A percentile compares a stretch with the other conserved stretches of the same genome.
phyloP scores from a whole-genome alignment of 192 early-diverging fungal species.

The Endogone sp. region DNA sequence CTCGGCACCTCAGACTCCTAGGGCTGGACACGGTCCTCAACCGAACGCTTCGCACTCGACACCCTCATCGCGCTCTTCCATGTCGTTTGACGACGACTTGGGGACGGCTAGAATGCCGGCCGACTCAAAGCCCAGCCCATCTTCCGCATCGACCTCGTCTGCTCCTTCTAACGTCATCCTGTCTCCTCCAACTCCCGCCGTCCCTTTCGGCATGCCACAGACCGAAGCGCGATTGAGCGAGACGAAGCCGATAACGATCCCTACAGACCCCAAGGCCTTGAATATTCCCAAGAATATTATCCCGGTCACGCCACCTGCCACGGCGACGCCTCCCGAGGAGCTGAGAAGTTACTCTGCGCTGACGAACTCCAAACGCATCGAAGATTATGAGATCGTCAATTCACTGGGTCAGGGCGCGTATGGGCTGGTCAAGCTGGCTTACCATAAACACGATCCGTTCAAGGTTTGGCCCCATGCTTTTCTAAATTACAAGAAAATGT shows the following conservation, averaged over 20 bases:
- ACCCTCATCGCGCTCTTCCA: background rate
- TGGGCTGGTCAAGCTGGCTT: slow-evolving; percentile 61
- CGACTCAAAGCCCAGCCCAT: background rate
- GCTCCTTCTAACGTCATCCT: background rate
- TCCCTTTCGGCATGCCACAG: background rate
- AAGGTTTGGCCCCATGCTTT: slow-evolving; percentile 1
- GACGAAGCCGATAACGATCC: too few relatives aligned
- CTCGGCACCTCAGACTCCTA: background rate
- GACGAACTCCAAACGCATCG: slow-evolving; percentile 35
- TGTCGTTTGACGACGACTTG: too few relatives aligned
- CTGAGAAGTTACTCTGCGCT: slow-evolving; percentile 37
- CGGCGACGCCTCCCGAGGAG: background rate
- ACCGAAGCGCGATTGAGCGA: background rate
- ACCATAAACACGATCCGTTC: slow-evolving; percentile 38
- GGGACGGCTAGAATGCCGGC: too few relatives aligned
- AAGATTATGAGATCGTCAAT: slow-evolving; percentile 58
- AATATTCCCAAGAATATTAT: background rate
- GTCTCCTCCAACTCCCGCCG: background rate
- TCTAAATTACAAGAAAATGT: background rate
- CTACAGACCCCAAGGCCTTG: background rate
- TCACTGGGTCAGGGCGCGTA: slow-evolving; percentile 70
- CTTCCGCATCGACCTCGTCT: background rate
- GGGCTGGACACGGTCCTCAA: background rate
- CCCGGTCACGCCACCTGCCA: background rate
- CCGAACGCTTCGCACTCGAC: background rate